Base-by-base conservation (phyloP, 1,284 basidiomycete genomes). In the Sporisorium exsertum region DNA sequence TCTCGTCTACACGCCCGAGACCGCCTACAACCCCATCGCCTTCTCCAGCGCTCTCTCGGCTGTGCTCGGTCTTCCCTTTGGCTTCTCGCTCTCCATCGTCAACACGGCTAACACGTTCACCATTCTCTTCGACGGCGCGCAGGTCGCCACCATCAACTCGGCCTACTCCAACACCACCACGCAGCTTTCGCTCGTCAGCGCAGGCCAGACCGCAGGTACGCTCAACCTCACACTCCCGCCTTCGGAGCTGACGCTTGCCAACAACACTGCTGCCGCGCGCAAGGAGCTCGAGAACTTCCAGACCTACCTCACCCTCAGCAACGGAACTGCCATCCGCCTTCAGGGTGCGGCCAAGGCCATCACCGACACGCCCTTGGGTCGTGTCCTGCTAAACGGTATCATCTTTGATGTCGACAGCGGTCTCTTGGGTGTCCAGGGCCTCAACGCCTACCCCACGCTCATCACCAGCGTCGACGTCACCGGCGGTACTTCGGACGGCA, bases 341-440 rank as follows among this genome's bases (percentile, higher is more conserved):
- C 86, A 90, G 61, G 92, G 92, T 26, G 87, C 88, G 66, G 90
- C 92, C 46, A 87, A 87, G 32, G 90, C 92, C 2, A 83, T 92
- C 13, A 90, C 92, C 35, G 90, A 89, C 79, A 89, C 89, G 77
- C 91, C 90, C 77, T 87, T 93, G 60, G 92, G 92, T 45, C 73
- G 75, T 10, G 89, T 93, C 59, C 89, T 89, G 20, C 88, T 93
- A n/a, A 88, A 92, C 80, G 89, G 91, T 2, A 93, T 93, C 83
- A 89, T 89, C 74, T 91, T 93, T 82, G 90, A 92, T 72, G 92
- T 93, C 9, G 87, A 90, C n/a, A 91, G 90, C 8, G 88, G 87
- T 29, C 86, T 93, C 55, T 84, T 87, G 26, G 92, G 92, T 54
- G 84, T 93, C 18, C 88, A 88, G 68, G 92, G 92, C 9, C 84